Evolutionary conservation across 148 eudicot genomes (phyloP), one percentile per base, ranked within the genome.

Genomic region (Vaccinium myrtillus): DNA sequence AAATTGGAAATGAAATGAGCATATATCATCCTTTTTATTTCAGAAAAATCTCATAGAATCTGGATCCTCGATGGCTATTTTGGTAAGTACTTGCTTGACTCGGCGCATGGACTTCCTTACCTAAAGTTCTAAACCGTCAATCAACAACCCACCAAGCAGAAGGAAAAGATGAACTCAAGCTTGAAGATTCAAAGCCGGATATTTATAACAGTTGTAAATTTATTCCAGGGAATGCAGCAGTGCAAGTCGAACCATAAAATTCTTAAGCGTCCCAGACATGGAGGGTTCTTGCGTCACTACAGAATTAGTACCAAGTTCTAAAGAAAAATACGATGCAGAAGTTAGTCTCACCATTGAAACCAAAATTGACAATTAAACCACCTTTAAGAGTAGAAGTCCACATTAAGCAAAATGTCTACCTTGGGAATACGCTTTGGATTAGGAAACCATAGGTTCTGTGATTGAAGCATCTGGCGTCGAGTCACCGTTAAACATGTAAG

Each of bases 391-490:
- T 30, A 30, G 30, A 30, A 30, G 30, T 30, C 30, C 30, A 30
- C 30, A 30, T 30, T 30, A 30, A 30, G 30, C 59, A 55, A 55
- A 55, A 16, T 55, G 14, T 15, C 59, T 80, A 95, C 98, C 93
- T 95, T 94, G 58, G 95, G 90, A 12, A 95, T 82, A 85, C 95
- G 94, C 89, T 95, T 96, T 78, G 98, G 98, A 87, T 94, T 94
- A 69, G 95, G 91, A 87, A 95, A 94, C 51, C 91, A 81, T 71
- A 94, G 88, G 87, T 91, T 94, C 81, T 95, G 98, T 71, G 98
- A 91, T 83, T 93, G 87, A 84, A 95, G 96, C 98, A 95, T 94
- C 89, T 94, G 96, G 6, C 94, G 92, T n/a, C n/a, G n/a, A n/a
- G n/a, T n/a, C n/a, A n/a, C n/a, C n/a, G n/a, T n/a, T n/a, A n/a